Percentiles rank a stretch among this genome's conserved stretches.
phyloP scores from a whole-genome alignment of 495 filamentous ascomycete species.

The Bacidia rubella region DNA sequence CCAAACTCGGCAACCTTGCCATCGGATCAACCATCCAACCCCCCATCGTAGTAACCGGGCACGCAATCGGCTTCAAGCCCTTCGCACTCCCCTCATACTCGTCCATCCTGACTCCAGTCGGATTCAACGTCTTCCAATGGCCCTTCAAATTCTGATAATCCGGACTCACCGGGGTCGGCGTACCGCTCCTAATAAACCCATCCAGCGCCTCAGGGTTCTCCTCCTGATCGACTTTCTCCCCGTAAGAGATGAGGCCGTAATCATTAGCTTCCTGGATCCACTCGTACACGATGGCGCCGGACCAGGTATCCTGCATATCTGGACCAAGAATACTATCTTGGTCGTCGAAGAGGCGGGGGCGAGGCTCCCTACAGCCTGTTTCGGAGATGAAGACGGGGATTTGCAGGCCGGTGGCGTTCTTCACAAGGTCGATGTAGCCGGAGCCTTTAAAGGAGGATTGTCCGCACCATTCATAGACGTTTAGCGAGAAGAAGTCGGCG shows the following conservation, averaged over 20 bases:
- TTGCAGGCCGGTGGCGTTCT: constrained; percentile 42
- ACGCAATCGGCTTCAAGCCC: constrained; percentile 40
- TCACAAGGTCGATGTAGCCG: constrained; percentile 55
- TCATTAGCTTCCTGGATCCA: constrained; percentile 80
- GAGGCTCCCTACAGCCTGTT: constrained; percentile 57
- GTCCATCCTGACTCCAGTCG: constrained; percentile 49
- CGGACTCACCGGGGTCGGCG: constrained; percentile 57
- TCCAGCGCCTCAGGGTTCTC: constrained; percentile 38
- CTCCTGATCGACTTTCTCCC: constrained; percentile 34
- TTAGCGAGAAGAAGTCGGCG: constrained; percentile 73
- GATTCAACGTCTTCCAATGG: constrained; percentile 61
- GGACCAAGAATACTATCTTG: constrained; percentile 54
- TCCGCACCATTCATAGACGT: constrained; percentile 81
- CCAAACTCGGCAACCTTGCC: constrained; percentile 54
- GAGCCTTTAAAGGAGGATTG: constrained; percentile 49
- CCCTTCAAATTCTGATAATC: constrained; percentile 67
- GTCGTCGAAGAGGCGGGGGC: constrained; percentile 61
- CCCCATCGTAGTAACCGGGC: constrained; percentile 53
- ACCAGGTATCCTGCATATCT: constrained; percentile 64
- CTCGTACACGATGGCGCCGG: constrained; percentile 75
- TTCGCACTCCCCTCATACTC: constrained; percentile 50
- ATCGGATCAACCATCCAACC: constrained; percentile 62
- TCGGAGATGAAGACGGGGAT: constrained; percentile 81
- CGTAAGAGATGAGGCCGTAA: constrained; percentile 77
- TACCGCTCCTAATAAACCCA: constrained; percentile 57